Evolutionary conservation across 768 basidiomycete genomes (phyloP).

Genomic region (Kwoniella botswanensis): DNA sequence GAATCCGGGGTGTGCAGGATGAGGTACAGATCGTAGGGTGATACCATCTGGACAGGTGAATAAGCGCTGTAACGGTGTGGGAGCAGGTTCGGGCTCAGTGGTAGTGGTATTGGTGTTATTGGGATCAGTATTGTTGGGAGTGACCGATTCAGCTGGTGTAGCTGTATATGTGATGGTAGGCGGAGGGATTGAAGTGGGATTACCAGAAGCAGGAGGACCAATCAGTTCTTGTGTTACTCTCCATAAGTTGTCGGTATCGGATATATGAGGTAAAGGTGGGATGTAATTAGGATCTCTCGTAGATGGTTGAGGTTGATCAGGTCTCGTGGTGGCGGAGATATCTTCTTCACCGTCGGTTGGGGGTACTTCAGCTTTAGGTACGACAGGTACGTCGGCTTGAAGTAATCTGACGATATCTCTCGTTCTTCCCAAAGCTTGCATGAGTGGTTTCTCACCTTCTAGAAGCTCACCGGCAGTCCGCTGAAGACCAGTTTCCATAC

Average conservation of each 20-base stretch:
- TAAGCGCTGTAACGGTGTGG: conserved; percentile 52
- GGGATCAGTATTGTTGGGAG: conserved; percentile 12
- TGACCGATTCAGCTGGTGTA: conserved; percentile 22
- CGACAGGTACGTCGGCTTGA: conserved; percentile 31
- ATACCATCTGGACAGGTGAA: conserved; percentile 55
- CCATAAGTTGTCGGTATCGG: conserved; percentile 50
- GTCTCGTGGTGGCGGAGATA: not conserved
- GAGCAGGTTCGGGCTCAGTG: conserved; percentile 15
- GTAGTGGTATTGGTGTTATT: not conserved
- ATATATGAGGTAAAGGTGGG: conserved; percentile 42
- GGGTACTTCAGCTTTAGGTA: conserved; percentile 4
- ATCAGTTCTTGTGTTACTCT: conserved; percentile 47
- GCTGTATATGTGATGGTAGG: conserved; percentile 31
- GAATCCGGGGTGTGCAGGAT: conserved; percentile 35
- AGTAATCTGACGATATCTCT: conserved; percentile 44
- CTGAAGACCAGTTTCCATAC: conserved; percentile 55
- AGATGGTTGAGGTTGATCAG: not conserved
- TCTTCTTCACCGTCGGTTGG: conserved; percentile 10
- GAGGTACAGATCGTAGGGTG: conserved; percentile 35
- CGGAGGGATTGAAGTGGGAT: conserved; percentile 8
- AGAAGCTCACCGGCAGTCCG: conserved; percentile 57
- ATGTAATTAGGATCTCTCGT: conserved; percentile 15
- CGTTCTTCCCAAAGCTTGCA: conserved; percentile 51
- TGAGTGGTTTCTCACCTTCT: conserved; percentile 56
- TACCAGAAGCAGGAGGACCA: conserved; percentile 13